Evolutionary conservation across 2,329 filamentous ascomycete genomes (phyloP), one percentile per base, ranked within the genome.

Genomic region (Elsinoe necatrix): DNA sequence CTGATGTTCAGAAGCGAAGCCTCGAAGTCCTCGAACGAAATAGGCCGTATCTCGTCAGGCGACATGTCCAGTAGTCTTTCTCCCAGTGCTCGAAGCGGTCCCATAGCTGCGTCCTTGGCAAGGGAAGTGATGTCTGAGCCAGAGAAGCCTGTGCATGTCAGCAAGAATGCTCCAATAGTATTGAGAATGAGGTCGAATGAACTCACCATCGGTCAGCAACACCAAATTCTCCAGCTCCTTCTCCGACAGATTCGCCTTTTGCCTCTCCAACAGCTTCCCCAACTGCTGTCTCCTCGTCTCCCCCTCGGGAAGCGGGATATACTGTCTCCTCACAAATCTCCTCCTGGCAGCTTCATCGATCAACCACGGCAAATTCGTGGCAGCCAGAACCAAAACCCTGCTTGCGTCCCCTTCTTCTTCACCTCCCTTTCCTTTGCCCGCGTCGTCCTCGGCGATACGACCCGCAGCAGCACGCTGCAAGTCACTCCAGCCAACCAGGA

Each of bases 91-190:
- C 93, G 82, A 11, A 98, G 75, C 0, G 93, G 93, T 0, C 93
- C 92, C 93, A 98, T 98, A 2, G 93, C 93, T 7, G 93, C 93
- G 68, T 98, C 93, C 72, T 98, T 98, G 6, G 93, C 93, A 7
- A 98, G 77, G 1, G 93, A 91, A 20, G 93, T 97, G 62, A 98
- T 95, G 66, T 98, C 93, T 1, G 90, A 95, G 43, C 93, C 93
- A 7, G 90, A 96, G 73, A 95, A 98, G n/a, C 90, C 91, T 96
- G 62, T 18, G 5, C 7, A 56, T 25, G 20, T 56, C 37, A 14
- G 8, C 8, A 27, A 6, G 4, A 14, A 23, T 27, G 27, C 9
- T 9, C 27, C 27, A n/a, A n/a, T 16, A 18, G 7, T 7, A 14
- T n/a, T 2, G 8, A 12, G 4, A 16, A 14, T 47, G 21, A 20